Evolutionary conservation across 2,329 filamentous ascomycete species (phyloP).

Genomic region (Uncinocarpus reesii): DNA sequence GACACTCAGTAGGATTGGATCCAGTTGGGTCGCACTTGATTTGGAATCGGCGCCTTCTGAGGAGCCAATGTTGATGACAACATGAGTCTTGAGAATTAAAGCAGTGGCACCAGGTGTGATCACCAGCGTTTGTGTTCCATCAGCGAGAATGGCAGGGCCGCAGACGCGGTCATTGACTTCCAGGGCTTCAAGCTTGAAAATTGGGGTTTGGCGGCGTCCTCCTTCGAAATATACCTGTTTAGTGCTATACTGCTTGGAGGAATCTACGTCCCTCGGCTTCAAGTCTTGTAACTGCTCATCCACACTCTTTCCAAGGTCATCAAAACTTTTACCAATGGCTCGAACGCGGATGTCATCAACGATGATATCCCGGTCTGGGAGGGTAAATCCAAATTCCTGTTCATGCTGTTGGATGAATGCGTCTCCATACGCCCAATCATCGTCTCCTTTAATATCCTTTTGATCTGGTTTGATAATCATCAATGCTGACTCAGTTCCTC

Average conservation of each 20-base stretch:
- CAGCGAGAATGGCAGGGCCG: slow-evolving; percentile 78
- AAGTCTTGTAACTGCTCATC: slow-evolving; percentile 70
- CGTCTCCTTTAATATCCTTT: slow-evolving; percentile 50
- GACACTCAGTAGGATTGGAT: slow-evolving; percentile 67
- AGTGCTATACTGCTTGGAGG: slow-evolving; percentile 55
- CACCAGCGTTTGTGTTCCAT: slow-evolving; percentile 64
- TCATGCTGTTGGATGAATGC: slow-evolving; percentile 81
- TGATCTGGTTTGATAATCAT: slow-evolving; percentile 71
- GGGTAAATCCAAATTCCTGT: slow-evolving; percentile 85
- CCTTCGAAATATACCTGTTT: slow-evolving; percentile 75
- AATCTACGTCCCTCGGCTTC: slow-evolving; percentile 47
- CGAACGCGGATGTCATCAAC: slow-evolving; percentile 81
- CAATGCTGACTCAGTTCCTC: slow-evolving; percentile 78
- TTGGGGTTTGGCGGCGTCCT: slow-evolving; percentile 63
- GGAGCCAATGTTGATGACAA: slow-evolving; percentile 66
- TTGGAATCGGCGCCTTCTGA: slow-evolving; percentile 40
- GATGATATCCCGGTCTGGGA: slow-evolving; percentile 76
- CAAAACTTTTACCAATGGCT: slow-evolving; percentile 80
- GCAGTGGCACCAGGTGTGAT: slow-evolving; percentile 64
- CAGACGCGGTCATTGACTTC: slow-evolving; percentile 59
- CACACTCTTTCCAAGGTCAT: slow-evolving; percentile 67
- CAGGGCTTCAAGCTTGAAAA: slow-evolving; percentile 72
- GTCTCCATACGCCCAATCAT: slow-evolving; percentile 71
- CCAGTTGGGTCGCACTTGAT: slow-evolving; percentile 47
- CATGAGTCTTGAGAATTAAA: slow-evolving; percentile 67